Evolutionary conservation across 2,329 filamentous ascomycete species (phyloP).

Genomic region (Tolypocladium tropicale): DNA sequence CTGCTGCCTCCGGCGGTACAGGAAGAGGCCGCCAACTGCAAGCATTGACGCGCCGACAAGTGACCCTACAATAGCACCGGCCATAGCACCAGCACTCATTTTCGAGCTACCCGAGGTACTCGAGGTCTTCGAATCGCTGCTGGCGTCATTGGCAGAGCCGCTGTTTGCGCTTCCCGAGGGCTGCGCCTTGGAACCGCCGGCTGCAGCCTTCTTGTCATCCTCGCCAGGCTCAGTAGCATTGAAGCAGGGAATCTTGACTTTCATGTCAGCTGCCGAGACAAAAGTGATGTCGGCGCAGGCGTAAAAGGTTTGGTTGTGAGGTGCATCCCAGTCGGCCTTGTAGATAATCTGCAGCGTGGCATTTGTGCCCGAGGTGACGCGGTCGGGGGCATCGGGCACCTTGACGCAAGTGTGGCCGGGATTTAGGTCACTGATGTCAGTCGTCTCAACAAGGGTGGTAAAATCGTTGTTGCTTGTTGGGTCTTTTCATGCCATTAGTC

Average conservation of each 20-base stretch:
- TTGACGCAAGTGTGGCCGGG: conserved; percentile 36
- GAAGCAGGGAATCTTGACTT: conserved; percentile 29
- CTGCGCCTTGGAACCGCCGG: conserved; percentile 8
- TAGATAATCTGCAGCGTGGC: conserved; percentile 40
- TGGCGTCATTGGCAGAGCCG: no score
- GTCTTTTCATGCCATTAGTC: conserved; percentile 15
- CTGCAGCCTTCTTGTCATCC: conserved; percentile 11
- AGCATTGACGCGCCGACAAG: background rate
- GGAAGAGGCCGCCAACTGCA: background rate
- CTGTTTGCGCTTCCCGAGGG: conserved; percentile 9
- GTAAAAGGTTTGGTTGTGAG: conserved; percentile 34
- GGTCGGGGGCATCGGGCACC: conserved; percentile 22
- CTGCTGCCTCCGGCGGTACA: conserved; percentile 1
- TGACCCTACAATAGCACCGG: background rate
- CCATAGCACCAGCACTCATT: background rate
- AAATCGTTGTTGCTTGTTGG: conserved; percentile 29
- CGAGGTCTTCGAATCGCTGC: no score
- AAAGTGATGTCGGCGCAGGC: conserved; percentile 38
- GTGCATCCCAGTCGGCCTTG: conserved; percentile 30
- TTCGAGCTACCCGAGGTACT: background rate
- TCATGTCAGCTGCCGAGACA: conserved; percentile 22
- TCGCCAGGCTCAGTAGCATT: conserved; percentile 24
- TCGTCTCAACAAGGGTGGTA: conserved; percentile 22
- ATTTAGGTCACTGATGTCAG: conserved; percentile 27
- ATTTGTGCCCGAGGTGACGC: conserved; percentile 26